These are phyloP conservation scores for Pyricularia sp. DNA, from an alignment of 2,329 filamentous ascomycete genomes.

Conservation along the genomic window DNA sequence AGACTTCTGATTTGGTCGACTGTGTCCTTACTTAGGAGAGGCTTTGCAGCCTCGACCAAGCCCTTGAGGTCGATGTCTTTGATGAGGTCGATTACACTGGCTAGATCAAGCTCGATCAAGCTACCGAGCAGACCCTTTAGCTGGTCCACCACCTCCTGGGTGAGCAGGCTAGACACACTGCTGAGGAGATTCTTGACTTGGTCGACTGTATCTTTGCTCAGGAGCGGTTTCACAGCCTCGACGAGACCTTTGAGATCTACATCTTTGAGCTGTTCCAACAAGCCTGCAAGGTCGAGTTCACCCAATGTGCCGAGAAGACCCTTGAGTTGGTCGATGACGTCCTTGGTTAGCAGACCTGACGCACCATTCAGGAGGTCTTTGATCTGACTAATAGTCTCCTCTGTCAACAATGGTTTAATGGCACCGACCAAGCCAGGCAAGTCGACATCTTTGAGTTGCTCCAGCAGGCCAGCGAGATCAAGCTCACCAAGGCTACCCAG, in stretches of 20 bases:
- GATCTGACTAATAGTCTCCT: not conserved
- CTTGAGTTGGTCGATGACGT: constrained; percentile 19
- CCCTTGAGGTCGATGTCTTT: not conserved
- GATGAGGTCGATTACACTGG: not conserved
- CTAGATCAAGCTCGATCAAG: not conserved
- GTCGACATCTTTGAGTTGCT: not conserved
- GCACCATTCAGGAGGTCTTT: not conserved
- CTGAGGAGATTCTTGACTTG: not conserved
- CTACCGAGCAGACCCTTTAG: not conserved
- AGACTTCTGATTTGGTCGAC: not conserved
- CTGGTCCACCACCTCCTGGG: not conserved
- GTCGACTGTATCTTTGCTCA: not conserved
- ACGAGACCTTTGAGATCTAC: not conserved
- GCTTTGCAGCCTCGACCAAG: not conserved
- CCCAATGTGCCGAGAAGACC: constrained; percentile 12
- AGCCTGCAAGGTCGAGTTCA: constrained; percentile 4
- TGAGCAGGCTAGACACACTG: not conserved
- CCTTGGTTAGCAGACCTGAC: constrained; percentile 10
- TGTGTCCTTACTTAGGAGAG: not conserved
- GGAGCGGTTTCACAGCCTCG: not conserved
- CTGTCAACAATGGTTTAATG: not conserved
- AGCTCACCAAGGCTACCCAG: constrained; percentile 9
- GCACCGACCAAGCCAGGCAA: not conserved
- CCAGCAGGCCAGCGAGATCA: constrained; percentile 1
- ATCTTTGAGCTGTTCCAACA: not conserved